Evolutionary conservation across 495 filamentous ascomycete species (phyloP).

Genomic region (Rhypophila decipiens): DNA sequence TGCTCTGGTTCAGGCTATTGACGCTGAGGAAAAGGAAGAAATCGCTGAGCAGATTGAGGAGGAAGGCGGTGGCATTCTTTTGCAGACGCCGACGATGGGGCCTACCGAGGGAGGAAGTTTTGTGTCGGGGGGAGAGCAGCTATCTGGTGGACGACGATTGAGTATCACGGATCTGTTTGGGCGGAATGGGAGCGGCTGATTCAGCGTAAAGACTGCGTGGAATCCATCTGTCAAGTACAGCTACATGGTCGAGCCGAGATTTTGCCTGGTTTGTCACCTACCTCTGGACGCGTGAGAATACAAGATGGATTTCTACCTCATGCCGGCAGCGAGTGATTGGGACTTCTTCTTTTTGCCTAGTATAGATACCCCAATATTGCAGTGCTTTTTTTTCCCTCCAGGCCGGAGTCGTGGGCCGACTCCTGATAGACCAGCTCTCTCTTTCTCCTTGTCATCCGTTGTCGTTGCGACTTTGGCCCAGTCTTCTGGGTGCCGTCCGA

Average conservation of each 20-base stretch:
- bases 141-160: conserved; percentile 17
- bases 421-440: no score
- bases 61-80: neutral
- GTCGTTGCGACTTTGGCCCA: no score
- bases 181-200: conserved; percentile 10
- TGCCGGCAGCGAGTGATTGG: neutral
- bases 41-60: neutral
- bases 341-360: neutral
- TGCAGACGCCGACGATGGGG: conserved; percentile 4
- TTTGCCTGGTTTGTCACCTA: no score
- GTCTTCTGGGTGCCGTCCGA: no score
- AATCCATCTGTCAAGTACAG: no score
- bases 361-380: neutral
- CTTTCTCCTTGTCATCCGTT: no score
- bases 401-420: no score
- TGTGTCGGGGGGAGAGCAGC: no score
- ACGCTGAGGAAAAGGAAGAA: conserved; percentile 5
- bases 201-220: neutral
- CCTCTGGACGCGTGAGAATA: no score
- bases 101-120: no score
- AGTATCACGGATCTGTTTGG: conserved; percentile 30
- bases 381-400: neutral
- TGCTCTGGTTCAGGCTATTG: conserved; percentile 5
- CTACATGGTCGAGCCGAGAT: no score
- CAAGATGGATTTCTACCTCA: no score